Base-by-base conservation (phyloP, 352 stramenopile genomes). In the Phytophthora pseudosyringae region DNA sequence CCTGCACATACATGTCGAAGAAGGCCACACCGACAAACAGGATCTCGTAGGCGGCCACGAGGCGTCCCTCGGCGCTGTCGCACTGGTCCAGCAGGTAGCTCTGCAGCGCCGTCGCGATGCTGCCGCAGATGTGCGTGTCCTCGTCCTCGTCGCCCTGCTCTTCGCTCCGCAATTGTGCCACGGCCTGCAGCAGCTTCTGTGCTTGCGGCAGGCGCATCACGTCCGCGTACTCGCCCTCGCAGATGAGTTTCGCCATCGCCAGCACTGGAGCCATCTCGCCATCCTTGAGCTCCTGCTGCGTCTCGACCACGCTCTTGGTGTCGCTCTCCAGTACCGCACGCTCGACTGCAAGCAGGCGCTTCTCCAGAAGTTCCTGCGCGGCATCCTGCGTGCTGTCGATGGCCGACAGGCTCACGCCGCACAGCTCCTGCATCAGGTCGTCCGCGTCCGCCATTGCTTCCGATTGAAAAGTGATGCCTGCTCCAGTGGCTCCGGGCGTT, bases 1-100 rank as follows among this genome's bases (percentile, higher is more conserved):
- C 77, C 44, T 94, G 84, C 38, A 93, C 83, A 53, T 91, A 94
- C 64, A 93, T 77, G 53, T 88, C 80, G 50, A 94, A 79, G 55
- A 91, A 81, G 11, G 83, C 79, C 1, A 89, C 52, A 11, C 75
- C 86, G 12, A 82, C 44, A 49, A 89, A 88, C 9, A 93, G 45
- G 10, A 93, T 60, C 46, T 90, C 69, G 46, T 92, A 92, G 12
- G 57, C 71, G 6, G 69, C 64, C 6, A 78, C 71, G 21, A 84
- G 62, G 25, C 71, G 78, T 21, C 67, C 59, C 60, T 73, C 69
- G 7, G 49, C 36, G 12, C 54, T 58, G 11, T 67, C 58, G 29
- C 65, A 69, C 43, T 73, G 67, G 29, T 73, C 45, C 26, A 83
- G 59, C 40, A 90, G 29, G 39, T 83, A 72, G 26, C 61, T 73